Evolutionary conservation across 495 filamentous ascomycete genomes (phyloP), one percentile per base, ranked within the genome.

Genomic region (Penicillium coffeae): DNA sequence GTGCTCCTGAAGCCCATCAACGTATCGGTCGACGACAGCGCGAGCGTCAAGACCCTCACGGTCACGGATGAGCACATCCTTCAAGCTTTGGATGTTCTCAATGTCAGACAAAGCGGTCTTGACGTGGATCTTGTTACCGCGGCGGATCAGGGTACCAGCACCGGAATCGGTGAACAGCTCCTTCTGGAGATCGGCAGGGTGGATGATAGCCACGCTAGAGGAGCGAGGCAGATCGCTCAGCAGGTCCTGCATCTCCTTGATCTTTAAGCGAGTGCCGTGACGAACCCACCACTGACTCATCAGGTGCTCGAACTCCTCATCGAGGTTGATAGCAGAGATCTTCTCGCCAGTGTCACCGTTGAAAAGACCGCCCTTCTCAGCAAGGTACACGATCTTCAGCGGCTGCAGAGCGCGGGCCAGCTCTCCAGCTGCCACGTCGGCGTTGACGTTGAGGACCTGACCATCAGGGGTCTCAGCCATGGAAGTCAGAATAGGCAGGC

Each of bases 261-360:
- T 96, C 86, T 98, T 98, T 47, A 96, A 73, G 56, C 91, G 84
- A 35, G 93, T 98, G 25, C 93, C 93, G 69, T 95, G 93, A 52
- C 87, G 86, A 63, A 95, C 94, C 93, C 93, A 98, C 65, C 87
- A 84, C 71, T 96, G 90, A 39, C 78, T 83, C 92, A 98, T 96
- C 56, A 96, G 77, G 62, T 90, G 79, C 13, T 95, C 94, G 63
- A 87, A 98, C 68, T 98, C 93, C 71, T 98, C 92, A 58, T 98
- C 93, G 18, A 98, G 80, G 73, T 98, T 97, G 64, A 98, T 98
- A 42, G 84, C 89, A 8, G 91, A 96, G 57, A 98, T 96, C 76
- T 95, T 95, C 75, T 95, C 87, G 38, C 88, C 87, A 12, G 86
- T 89, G 50, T 93, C 89, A 46, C 89, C 91, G 63, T 97, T 90